phyloP scores from a whole-genome alignment of 768 basidiomycete species.

The Tephrocybe sp. region DNA sequence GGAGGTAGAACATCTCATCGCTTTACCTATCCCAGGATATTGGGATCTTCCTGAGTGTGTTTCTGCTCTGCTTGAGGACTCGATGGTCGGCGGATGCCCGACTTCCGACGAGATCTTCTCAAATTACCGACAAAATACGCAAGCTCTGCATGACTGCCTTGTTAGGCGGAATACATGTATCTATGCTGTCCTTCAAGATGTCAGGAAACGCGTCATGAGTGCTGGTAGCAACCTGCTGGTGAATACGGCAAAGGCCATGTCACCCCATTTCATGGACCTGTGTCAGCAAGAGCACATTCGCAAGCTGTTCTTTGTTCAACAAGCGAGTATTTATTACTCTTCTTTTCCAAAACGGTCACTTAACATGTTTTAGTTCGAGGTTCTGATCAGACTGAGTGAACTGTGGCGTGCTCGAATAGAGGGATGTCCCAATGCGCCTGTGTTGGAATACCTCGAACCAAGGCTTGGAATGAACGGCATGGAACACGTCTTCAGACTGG shows the following conservation, averaged over 20 bases:
- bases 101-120: conserved; percentile 39
- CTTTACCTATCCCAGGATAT: conserved; percentile 45
- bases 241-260: conserved; percentile 39
- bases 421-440: conserved; percentile 46
- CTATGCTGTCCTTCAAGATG: conserved; percentile 30
- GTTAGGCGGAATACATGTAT: conserved; percentile 32
- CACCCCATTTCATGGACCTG: conserved; percentile 45
- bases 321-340: conserved; percentile 32
- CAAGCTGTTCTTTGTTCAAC: conserved; percentile 54
- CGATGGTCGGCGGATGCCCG: conserved; percentile 24
- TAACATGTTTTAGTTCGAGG: conserved; percentile 54
- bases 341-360: too few relatives aligned
- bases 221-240: conserved; percentile 32
- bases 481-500: conserved; percentile 37
- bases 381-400: conserved; percentile 41
- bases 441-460: conserved; percentile 35
- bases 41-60: conserved; percentile 46
- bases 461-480: conserved; percentile 25
- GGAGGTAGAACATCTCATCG: conserved; percentile 42
- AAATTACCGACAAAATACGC: conserved; percentile 23
- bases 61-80: conserved; percentile 22
- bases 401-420: conserved; percentile 49
- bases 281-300: conserved; percentile 40
- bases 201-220: conserved; percentile 28
- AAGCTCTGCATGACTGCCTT: conserved; percentile 25